Conservation (phyloP, 345 rosid genomes). For the Eucalyptus regnans region DNA sequence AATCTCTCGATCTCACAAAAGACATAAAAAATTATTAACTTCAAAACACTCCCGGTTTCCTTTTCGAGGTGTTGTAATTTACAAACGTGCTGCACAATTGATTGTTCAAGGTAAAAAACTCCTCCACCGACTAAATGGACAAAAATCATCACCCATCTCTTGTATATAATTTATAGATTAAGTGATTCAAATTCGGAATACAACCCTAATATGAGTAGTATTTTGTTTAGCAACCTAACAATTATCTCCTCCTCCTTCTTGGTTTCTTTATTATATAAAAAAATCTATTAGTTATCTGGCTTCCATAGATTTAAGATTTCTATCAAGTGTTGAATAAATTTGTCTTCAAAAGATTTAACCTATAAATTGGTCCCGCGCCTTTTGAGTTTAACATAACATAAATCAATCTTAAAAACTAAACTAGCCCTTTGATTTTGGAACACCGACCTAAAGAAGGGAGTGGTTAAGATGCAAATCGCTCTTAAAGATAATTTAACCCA, state of each 20-base stretch:
- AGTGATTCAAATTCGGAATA: not conserved
- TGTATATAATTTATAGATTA: not conserved
- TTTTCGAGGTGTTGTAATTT: not conserved
- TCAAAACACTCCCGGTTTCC: not conserved
- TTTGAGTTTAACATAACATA: not conserved
- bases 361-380: not conserved
- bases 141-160: not conserved
- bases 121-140: not conserved
- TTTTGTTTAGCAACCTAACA: not conserved
- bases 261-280: not conserved
- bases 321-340: not conserved
- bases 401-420: not conserved
- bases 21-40: not conserved
- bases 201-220: not conserved
- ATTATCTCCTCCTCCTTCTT: not conserved
- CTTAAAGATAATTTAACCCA: not conserved
- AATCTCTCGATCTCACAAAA: not conserved
- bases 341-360: not conserved
- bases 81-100: not conserved
- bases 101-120: not conserved
- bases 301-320: not conserved
- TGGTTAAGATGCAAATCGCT: not conserved
- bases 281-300: not conserved
- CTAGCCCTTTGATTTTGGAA: not conserved
- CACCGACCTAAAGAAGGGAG: not conserved